Base-by-base conservation (phyloP, 495 filamentous ascomycete genomes). In the Chaetomium fimeti region DNA sequence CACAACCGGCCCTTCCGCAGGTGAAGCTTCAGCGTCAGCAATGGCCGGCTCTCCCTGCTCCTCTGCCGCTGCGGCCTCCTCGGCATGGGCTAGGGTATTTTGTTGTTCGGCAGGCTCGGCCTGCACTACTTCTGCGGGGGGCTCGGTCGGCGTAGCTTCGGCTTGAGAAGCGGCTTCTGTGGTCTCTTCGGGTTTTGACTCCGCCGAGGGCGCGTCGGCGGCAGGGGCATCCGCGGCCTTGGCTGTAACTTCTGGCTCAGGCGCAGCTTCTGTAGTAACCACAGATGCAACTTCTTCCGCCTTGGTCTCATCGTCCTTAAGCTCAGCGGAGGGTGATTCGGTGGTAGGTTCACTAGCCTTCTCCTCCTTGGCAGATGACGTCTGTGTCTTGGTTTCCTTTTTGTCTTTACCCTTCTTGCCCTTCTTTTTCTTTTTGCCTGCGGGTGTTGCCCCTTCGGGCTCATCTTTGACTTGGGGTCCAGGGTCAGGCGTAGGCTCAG, bases 381-480 rank as follows among this genome's bases (percentile, higher is more conserved):
- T 54, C 49, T 62, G 59, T n/a, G 65, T 24, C 57, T 65, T 63
- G 42, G 57, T 60, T 27, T 68, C 58, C 27, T 60, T 36, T 42
- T 72, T 69, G 42, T 65, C 65, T 57, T 70, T 73, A 29, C 57
- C 67, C 29, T 69, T 69, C 38, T 75, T 73, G 42, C 69, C 69
- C 51, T 54, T 64, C 51, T 72, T 74, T 61, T 75, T 73, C 40
- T 63, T 66, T 45, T 68, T 71, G 45, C 27, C 27, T 22, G 64
- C 16, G 7, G 65, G 56, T 12, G 60, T 25, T 15, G 18, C 25
- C n/a, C 52, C 60, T 57, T 64, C 64, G 20, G 42, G 38, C 60
- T 67, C 58, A 40, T 62, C 57, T 61, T 69, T 68, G 29, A 28
- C 52, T 47, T 65, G 65, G 24, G 62, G 48, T 66, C 42, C 58